phyloP scores from a whole-genome alignment of 2,329 filamentous ascomycete genomes.

The Penicillium sp. region DNA sequence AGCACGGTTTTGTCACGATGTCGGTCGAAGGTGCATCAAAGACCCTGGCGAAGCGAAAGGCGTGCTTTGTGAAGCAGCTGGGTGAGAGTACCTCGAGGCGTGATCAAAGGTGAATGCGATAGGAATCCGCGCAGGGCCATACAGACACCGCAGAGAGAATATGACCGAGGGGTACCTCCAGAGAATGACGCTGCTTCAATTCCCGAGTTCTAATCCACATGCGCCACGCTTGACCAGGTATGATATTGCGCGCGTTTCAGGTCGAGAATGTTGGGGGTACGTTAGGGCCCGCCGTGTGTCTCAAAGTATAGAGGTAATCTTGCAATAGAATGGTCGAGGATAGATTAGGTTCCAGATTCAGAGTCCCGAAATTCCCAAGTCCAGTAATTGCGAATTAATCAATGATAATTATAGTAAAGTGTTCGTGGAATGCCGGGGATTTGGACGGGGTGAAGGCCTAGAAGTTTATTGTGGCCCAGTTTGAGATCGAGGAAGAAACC shows the following conservation, averaged over 20 bases:
- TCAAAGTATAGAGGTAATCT: slow-evolving; percentile 1
- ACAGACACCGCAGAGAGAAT: slow-evolving; percentile 17
- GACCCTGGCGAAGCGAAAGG: slow-evolving; percentile 5
- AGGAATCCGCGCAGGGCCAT: slow-evolving; percentile 15
- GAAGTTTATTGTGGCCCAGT: slow-evolving; percentile 17
- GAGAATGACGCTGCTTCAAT: slow-evolving; percentile 17
- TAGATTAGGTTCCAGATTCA: slow-evolving; percentile 19
- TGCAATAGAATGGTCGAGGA: slow-evolving; percentile 19
- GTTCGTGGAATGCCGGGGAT: slow-evolving; percentile 16
- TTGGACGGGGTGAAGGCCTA: slow-evolving; percentile 14
- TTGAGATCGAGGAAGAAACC: slow-evolving; percentile 18
- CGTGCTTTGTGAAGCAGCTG: neutral
- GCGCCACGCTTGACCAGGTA: slow-evolving; percentile 15
- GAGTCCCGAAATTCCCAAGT: neutral
- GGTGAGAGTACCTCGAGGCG: slow-evolving; percentile 4
- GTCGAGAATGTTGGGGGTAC: slow-evolving; percentile 4
- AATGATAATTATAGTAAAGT: slow-evolving; percentile 25
- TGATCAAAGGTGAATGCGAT: slow-evolving; percentile 10
- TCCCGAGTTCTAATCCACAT: slow-evolving; percentile 17
- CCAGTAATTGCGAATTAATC: slow-evolving; percentile 23
- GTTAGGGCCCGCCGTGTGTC: slow-evolving; percentile 5
- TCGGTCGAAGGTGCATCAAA: slow-evolving; percentile 31
- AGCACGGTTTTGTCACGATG: slow-evolving; percentile 20
- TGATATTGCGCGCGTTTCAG: slow-evolving; percentile 25
- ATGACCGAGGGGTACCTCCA: slow-evolving; percentile 9